Conservation (phyloP, 1,139 yeast genomes). For the Wickerhamiella infanticola region DNA sequence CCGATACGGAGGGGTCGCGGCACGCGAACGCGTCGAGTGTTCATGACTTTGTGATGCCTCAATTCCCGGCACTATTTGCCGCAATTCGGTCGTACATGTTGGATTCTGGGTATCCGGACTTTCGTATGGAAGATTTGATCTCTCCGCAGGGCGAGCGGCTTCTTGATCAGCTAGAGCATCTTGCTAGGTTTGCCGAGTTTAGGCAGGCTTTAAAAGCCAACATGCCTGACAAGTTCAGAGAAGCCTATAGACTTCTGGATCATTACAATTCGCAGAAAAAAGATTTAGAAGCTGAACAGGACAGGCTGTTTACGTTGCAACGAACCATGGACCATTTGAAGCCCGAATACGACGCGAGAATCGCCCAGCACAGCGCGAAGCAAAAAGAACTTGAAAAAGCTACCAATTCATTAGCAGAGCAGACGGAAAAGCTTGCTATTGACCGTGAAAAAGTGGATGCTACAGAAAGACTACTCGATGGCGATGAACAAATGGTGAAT, state of each 20-base stretch:
- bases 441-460: not conserved
- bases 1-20: not conserved
- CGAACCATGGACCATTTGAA: not conserved
- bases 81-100: not conserved
- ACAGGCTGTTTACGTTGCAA: not conserved
- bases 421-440: not conserved
- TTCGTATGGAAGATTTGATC: not conserved
- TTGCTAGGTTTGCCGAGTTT: not conserved
- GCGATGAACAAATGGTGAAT: not conserved
- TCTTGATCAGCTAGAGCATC: not conserved
- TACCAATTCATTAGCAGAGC: not conserved
- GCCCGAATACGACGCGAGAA: not conserved
- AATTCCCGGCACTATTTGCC: not conserved
- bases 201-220: not conserved
- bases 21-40: not conserved
- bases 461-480: not conserved
- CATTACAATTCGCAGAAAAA: not conserved
- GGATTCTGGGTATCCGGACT: not conserved
- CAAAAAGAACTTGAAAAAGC: not conserved
- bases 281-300: not conserved
- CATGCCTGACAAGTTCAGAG: not conserved
- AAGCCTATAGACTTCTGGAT: not conserved
- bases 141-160: not conserved
- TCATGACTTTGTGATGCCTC: not conserved
- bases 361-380: not conserved